Base-by-base conservation (phyloP, 139 green algal genomes). In the Picocystis salinarum region DNA sequence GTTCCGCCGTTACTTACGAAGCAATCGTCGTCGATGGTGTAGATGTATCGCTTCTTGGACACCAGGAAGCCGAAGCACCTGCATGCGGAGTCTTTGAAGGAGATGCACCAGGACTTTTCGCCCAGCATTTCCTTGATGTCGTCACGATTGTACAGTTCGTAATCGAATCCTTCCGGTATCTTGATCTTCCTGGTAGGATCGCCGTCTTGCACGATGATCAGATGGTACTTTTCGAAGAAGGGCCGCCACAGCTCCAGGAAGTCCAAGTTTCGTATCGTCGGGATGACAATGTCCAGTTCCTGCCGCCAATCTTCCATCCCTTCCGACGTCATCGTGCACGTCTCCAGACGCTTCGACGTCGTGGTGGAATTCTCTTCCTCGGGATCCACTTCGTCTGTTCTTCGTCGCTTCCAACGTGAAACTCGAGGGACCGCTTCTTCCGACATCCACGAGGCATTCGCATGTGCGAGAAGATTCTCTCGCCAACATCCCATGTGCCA, bases 21-120 rank as follows among this genome's bases (percentile, higher is more conserved):
- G 69, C 83, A 94, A 66, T 94, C 83, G 55, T 94, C 83, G 48
- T 94, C 83, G 15, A 94, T 94, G 7, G 85, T 95, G 64, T 76
- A 96, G 29, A 95, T 76, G 63, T 94, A 95, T 40, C 70, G 71
- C 67, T 87, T 93, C 58, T 91, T 91, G 25, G 64, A 78, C 15
- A 94, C 62, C 61, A 93, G 73, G 63, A 78, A 95, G 19, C 84
- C 84, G 52, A 95, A 95, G 67, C 84, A 93, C 26, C 83, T 56
- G 68, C 83, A 94, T 0, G 80, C 83, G 9, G 61, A 80, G 61
- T 93, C 83, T 58, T 92, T 93, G 82, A 85, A 95, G 23, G 70
- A 87, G 45, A 95, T 95, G 65, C 76, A 86, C 67, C 60, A 91
- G 3, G 85, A 77, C 48, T 85, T 93, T 44, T 87, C 73, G 4